Evolutionary conservation across 2,329 filamentous ascomycete species (phyloP).

Genomic region (Neofusicoccum umdonicola): DNA sequence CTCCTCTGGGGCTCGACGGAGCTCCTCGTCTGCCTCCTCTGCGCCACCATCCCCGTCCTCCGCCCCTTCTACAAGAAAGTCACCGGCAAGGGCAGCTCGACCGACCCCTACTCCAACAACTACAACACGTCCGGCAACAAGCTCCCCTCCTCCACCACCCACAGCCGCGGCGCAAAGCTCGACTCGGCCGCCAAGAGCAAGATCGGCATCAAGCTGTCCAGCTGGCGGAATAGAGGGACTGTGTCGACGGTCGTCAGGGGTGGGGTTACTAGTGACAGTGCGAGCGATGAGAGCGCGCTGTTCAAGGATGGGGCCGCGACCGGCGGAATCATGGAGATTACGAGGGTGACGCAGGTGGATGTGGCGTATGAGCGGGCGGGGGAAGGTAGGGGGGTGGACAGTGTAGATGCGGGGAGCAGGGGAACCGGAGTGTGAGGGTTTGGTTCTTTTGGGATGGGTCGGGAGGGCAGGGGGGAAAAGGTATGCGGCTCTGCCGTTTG

Average conservation of each 20-base stretch:
- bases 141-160: not conserved
- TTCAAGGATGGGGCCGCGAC: not conserved
- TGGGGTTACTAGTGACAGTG: not conserved
- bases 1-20: slow-evolving; percentile 35
- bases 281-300: not conserved
- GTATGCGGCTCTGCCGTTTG: too few species aligned
- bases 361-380: not conserved
- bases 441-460: too few species aligned
- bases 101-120: not conserved
- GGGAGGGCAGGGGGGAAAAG: not conserved
- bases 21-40: slow-evolving; percentile 49
- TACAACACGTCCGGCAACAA: not conserved
- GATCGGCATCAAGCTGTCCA: not conserved
- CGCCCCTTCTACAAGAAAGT: slow-evolving; percentile 37
- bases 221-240: not conserved
- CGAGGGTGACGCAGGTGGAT: not conserved
- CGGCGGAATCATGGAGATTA: not conserved
- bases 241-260: not conserved
- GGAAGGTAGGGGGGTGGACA: not conserved
- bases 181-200: not conserved
- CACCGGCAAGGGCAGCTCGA: not conserved
- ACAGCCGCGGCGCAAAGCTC: not conserved
- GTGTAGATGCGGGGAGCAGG: not conserved
- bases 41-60: slow-evolving; percentile 51
- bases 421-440: not conserved